phyloP scores from a whole-genome alignment of 1,284 basidiomycete genomes.

The Irpex lacteus region DNA sequence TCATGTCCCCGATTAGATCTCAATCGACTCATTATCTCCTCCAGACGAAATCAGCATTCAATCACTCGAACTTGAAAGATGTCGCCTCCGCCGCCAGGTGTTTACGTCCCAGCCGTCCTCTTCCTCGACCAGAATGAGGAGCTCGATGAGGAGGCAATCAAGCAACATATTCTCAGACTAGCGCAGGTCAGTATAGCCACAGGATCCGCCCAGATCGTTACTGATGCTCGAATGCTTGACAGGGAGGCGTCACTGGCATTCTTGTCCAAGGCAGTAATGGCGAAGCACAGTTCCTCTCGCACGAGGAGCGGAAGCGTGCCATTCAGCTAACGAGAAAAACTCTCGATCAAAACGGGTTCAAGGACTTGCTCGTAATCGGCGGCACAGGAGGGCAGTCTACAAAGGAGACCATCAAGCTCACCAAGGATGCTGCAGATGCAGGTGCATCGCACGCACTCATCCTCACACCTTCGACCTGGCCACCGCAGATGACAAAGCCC shows the following conservation, averaged over 20 bases:
- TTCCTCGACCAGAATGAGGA: constrained; percentile 69
- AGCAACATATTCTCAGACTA: constrained; percentile 64
- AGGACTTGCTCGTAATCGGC: constrained; percentile 71
- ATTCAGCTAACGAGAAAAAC: constrained; percentile 70
- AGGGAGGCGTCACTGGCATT: constrained; percentile 73
- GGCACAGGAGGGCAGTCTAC: constrained; percentile 85
- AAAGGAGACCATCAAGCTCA: constrained; percentile 79
- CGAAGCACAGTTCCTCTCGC: constrained; percentile 76
- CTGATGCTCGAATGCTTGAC: background rate
- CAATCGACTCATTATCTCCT: background rate
- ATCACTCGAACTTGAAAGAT: constrained; percentile 1
- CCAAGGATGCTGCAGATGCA: constrained; percentile 73
- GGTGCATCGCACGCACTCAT: constrained; percentile 80
- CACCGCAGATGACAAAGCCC: constrained; percentile 57
- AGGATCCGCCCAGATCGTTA: background rate
- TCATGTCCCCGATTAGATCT: background rate
- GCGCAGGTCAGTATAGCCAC: constrained; percentile 44
- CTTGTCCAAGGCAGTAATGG: constrained; percentile 78
- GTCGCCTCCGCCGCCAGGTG: constrained; percentile 52
- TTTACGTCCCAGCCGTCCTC: constrained; percentile 74
- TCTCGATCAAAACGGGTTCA: constrained; percentile 71
- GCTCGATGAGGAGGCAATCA: constrained; percentile 56
- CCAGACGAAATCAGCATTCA: background rate
- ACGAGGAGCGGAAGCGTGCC: constrained; percentile 62
- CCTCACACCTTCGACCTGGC: constrained; percentile 71